A percentile compares a stretch with the other conserved stretches of the same genome.
phyloP scores from a whole-genome alignment of 345 rosid species.

The Salix suchowensis region DNA sequence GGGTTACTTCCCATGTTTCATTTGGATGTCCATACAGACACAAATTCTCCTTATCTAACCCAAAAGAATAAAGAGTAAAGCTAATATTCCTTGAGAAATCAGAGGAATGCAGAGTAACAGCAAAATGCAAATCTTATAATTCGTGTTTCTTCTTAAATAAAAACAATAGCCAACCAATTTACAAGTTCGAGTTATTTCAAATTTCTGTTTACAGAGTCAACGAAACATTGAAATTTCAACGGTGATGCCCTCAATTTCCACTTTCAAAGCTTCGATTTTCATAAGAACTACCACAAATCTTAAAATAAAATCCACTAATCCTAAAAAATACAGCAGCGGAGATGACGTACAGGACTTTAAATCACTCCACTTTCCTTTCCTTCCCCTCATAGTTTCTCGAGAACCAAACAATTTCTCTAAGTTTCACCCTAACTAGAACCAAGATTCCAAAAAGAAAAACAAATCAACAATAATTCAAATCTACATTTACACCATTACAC shows the following conservation, averaged over 20 bases:
- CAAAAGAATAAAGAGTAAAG: background rate
- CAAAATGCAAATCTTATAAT: background rate
- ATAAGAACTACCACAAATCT: background rate
- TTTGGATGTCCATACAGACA: conserved; percentile 90
- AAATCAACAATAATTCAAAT: conserved; percentile 1
- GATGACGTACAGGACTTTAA: background rate
- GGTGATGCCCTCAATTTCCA: background rate
- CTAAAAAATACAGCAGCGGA: background rate
- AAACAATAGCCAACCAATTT: background rate
- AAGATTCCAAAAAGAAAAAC: background rate
- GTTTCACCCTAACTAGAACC: background rate
- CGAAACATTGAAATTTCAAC: background rate
- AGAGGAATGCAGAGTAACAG: background rate
- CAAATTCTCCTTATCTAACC: conserved; percentile 82
- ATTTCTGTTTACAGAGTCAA: background rate
- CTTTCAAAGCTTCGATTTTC: background rate
- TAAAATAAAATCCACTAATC: background rate
- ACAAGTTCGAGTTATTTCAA: background rate
- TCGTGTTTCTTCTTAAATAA: background rate
- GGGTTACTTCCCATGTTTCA: conserved; percentile 89
- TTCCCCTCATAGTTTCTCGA: background rate
- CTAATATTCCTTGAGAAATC: background rate
- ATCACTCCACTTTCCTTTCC: background rate
- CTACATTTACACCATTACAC: conserved; percentile 1
- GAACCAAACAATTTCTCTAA: conserved; percentile 1